Percentiles rank a stretch among this genome's conserved stretches.
Evolutionary conservation across 441 rosid genomes (phyloP).

Genomic region (Manihot esculenta): DNA sequence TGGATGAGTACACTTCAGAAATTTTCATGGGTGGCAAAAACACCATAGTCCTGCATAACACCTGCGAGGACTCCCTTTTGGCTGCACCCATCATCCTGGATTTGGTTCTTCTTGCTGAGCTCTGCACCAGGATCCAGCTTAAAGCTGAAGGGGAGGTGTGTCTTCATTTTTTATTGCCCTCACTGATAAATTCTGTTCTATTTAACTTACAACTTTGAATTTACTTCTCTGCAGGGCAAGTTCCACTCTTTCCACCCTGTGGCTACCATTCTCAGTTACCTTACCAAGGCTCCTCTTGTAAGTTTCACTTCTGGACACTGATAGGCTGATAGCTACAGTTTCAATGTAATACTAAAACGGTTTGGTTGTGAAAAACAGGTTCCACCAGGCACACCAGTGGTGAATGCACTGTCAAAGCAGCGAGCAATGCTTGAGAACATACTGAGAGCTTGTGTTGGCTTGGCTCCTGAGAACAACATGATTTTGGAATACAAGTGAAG

Average conservation of each 20-base stretch:
- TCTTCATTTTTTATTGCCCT: not conserved
- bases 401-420: slow-evolving; percentile 92
- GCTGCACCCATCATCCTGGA: slow-evolving; percentile 97
- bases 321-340: not conserved
- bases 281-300: slow-evolving; percentile 95
- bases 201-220: not conserved
- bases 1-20: slow-evolving; percentile 98
- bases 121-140: slow-evolving; percentile 86
- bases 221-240: slow-evolving; percentile 54
- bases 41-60: slow-evolving; percentile 92
- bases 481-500: slow-evolving; percentile 92
- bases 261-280: slow-evolving; percentile 95
- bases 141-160: slow-evolving; percentile 85
- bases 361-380: slow-evolving; percentile 42
- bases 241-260: slow-evolving; percentile 97
- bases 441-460: slow-evolving; percentile 85
- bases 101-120: slow-evolving; percentile 94
- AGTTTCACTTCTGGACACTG: slow-evolving; percentile 18
- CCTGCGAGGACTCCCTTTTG: slow-evolving; percentile 93
- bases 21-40: slow-evolving; percentile 93
- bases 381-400: slow-evolving; percentile 94
- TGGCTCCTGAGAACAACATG: slow-evolving; percentile 97
- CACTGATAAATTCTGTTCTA: not conserved
- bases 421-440: slow-evolving; percentile 97
- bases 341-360: not conserved